These are phyloP conservation scores for Coelastrella sp. DNA, from an alignment of 139 green algal genomes.

Conservation along the genomic window DNA sequence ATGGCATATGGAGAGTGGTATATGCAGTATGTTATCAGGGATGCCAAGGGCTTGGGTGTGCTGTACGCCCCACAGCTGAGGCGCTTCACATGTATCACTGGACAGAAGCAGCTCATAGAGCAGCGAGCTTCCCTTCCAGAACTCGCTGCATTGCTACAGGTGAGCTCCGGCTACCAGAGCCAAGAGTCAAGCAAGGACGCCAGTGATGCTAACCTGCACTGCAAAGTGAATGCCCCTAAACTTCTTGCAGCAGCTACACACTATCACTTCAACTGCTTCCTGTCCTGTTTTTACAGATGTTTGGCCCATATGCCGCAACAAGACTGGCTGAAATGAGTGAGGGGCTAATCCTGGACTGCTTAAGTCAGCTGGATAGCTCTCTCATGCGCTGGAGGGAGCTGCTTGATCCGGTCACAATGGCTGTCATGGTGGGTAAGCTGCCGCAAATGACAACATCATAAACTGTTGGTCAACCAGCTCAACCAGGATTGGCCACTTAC, in stretches of 20 bases:
- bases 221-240: no score
- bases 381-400: conserved; percentile 13
- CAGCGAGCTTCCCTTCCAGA: conserved; percentile 14
- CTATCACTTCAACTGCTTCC: neutral
- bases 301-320: conserved; percentile 44
- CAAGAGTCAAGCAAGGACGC: no score
- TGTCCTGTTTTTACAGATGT: conserved; percentile 28
- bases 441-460: no score
- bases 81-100: conserved; percentile 29
- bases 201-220: no score
- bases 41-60: conserved; percentile 29
- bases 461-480: no score
- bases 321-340: conserved; percentile 28
- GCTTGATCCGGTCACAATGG: conserved; percentile 40
- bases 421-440: conserved; percentile 24
- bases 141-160: conserved; percentile 43
- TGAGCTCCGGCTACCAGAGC: no score
- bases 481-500: no score
- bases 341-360: neutral
- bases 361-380: conserved; percentile 34
- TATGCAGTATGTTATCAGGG: conserved; percentile 32
- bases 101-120: neutral
- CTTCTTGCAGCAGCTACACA: no score
- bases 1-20: conserved; percentile 37
- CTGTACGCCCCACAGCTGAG: conserved; percentile 43